phyloP scores from a whole-genome alignment of 768 basidiomycete species.

The Pulveroboletus sp. region DNA sequence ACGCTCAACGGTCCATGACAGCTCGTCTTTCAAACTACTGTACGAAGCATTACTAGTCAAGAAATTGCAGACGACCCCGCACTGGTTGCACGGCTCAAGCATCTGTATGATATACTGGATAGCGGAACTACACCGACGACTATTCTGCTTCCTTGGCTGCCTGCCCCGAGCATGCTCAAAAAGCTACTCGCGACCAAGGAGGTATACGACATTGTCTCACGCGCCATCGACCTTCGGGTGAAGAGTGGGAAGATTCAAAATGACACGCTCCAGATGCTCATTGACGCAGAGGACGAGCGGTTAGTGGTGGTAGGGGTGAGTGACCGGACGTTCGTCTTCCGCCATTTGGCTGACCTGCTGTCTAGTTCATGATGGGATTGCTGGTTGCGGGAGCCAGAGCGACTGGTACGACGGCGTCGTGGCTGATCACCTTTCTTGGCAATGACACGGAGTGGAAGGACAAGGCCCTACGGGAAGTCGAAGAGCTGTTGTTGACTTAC shows the following conservation, averaged over 20 bases:
- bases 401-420: conserved; percentile 77
- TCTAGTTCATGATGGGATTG: conserved; percentile 78
- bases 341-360: conserved; percentile 20
- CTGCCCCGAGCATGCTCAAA: conserved; percentile 66
- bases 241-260: conserved; percentile 54
- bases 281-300: conserved; percentile 69
- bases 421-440: conserved; percentile 72
- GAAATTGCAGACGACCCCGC: conserved; percentile 69
- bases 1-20: conserved; percentile 21
- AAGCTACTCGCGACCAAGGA: conserved; percentile 73
- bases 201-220: conserved; percentile 67
- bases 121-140: conserved; percentile 69
- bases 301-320: conserved; percentile 67
- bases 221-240: conserved; percentile 55
- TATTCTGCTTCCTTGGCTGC: conserved; percentile 75
- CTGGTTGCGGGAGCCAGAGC: conserved; percentile 80
- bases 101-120: conserved; percentile 67
- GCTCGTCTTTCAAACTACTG: conserved; percentile 73
- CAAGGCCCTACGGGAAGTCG: conserved; percentile 60
- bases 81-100: conserved; percentile 59
- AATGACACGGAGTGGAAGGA: conserved; percentile 63
- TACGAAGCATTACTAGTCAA: conserved; percentile 61
- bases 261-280: conserved; percentile 72
- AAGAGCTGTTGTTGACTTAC: conserved; percentile 49
- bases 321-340: conserved; percentile 14